Evolutionary conservation across 2,329 filamentous ascomycete genomes (phyloP).

Genomic region (Orbilia javanica): DNA sequence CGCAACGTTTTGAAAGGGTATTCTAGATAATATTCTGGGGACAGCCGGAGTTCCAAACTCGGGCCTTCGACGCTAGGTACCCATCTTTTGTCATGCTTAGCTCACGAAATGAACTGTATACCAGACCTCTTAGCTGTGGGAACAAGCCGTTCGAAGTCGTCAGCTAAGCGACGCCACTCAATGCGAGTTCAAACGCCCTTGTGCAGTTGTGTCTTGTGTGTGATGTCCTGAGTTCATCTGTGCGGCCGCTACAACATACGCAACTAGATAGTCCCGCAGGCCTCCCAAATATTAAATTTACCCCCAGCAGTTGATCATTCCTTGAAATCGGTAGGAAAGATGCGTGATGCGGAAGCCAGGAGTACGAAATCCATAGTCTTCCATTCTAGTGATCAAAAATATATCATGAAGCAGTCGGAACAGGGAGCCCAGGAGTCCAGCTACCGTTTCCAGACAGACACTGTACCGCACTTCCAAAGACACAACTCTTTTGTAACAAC

Average conservation of each 20-base stretch:
- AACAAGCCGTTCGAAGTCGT: constrained; percentile 41
- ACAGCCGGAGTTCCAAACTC: constrained; percentile 7
- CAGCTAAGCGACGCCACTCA: constrained; percentile 33
- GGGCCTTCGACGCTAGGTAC: neutral
- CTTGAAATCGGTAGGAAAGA: constrained; percentile 42
- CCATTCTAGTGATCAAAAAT: constrained; percentile 25
- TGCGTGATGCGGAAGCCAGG: constrained; percentile 41
- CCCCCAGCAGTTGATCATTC: constrained; percentile 39
- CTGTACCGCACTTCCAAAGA: constrained; percentile 1
- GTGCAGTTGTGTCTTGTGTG: constrained; percentile 11
- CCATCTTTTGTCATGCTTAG: constrained; percentile 1
- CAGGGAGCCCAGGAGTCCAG: constrained; percentile 46
- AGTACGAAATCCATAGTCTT: constrained; percentile 31
- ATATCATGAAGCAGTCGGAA: constrained; percentile 27
- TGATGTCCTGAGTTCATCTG: constrained; percentile 30
- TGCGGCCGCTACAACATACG: constrained; percentile 19
- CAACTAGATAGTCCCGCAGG: neutral
- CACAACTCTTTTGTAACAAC: constrained; percentile 38
- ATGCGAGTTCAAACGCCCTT: constrained; percentile 12
- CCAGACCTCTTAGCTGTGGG: constrained; percentile 15
- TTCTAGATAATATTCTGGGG: neutral
- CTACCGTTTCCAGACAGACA: constrained; percentile 4
- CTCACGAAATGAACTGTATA: constrained; percentile 8
- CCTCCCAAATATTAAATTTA: constrained; percentile 16
- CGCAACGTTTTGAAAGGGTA: constrained; percentile 15